Evolutionary conservation across 2,329 filamentous ascomycete species (phyloP).

Genomic region (Macrophomina phaseolina): DNA sequence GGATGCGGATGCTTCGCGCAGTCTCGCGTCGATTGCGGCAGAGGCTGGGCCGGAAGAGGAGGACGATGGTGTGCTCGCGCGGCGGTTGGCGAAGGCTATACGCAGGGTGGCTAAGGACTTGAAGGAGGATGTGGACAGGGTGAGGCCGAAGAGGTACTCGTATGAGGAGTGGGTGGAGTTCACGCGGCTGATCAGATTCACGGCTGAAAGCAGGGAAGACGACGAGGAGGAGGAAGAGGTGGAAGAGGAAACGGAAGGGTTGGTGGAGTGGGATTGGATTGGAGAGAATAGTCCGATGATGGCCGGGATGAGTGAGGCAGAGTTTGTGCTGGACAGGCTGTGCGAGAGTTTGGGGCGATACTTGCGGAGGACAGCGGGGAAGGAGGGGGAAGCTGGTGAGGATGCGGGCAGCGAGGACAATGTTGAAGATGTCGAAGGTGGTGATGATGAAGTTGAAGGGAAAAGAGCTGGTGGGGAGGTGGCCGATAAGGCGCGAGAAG

Average conservation of each 20-base stretch:
- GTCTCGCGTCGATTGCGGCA: conserved; percentile 48
- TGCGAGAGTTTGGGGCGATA: conserved; percentile 64
- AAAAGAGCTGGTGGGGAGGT: neutral
- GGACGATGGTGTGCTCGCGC: conserved; percentile 63
- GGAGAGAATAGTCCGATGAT: conserved; percentile 72
- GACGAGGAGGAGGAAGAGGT: conserved; percentile 32
- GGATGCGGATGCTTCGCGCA: conserved; percentile 28
- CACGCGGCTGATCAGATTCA: conserved; percentile 72
- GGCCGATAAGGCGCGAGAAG: neutral
- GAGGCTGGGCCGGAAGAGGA: conserved; percentile 30
- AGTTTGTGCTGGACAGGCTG: conserved; percentile 70
- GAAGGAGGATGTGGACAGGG: conserved; percentile 53
- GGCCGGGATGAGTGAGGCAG: conserved; percentile 65
- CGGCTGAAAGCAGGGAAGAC: conserved; percentile 32
- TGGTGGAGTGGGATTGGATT: conserved; percentile 76
- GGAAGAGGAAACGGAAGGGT: conserved; percentile 62
- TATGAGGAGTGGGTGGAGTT: conserved; percentile 91
- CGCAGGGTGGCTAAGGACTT: conserved; percentile 68
- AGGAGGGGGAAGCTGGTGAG: neutral
- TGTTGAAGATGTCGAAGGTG: neutral
- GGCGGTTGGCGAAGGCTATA: conserved; percentile 72
- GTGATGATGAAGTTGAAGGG: neutral
- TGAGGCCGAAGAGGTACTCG: conserved; percentile 65
- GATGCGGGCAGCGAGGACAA: neutral
- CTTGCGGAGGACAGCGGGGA: conserved; percentile 17